Percentiles rank a stretch among this genome's conserved stretches.
phyloP scores from a whole-genome alignment of 2,329 filamentous ascomycete species.

The Microsporum ferrugineum region DNA sequence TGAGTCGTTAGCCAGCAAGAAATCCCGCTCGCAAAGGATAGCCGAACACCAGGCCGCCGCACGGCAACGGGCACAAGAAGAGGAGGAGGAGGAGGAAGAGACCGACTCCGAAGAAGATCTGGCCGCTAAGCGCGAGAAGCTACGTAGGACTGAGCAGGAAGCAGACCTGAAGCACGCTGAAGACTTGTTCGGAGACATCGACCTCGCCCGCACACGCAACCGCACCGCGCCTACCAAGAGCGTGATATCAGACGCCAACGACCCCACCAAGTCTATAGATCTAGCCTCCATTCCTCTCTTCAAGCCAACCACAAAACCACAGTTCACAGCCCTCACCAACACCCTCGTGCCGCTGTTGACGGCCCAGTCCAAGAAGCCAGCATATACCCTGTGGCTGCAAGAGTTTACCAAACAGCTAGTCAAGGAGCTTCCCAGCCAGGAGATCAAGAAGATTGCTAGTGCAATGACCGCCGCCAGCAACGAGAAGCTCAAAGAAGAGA shows the following conservation, averaged over 20 bases:
- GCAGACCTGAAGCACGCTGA: conserved; percentile 80
- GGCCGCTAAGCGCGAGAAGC: conserved; percentile 58
- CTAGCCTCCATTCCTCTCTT: conserved; percentile 71
- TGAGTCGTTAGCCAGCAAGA: conserved; percentile 80
- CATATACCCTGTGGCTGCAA: conserved; percentile 80
- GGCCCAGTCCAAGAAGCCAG: conserved; percentile 70
- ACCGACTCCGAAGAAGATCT: conserved; percentile 59
- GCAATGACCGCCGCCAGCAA: conserved; percentile 81
- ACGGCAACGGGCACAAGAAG: conserved; percentile 41
- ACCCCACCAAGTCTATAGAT: conserved; percentile 71
- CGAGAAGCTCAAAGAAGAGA: conserved; percentile 98
- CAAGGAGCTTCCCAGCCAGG: conserved; percentile 77
- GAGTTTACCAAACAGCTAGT: conserved; percentile 81
- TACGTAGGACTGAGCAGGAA: conserved; percentile 72
- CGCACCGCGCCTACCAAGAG: conserved; percentile 53
- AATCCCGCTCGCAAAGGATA: conserved; percentile 75
- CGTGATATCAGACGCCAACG: conserved; percentile 54
- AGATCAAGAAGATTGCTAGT: conserved; percentile 93
- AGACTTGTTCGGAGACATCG: conserved; percentile 73
- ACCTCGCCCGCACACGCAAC: conserved; percentile 51
- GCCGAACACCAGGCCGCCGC: conserved; percentile 59
- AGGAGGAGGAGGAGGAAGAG: conserved; percentile 43
- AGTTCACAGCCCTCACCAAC: conserved; percentile 70
- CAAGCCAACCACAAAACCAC: conserved; percentile 74
- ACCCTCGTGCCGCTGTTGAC: conserved; percentile 68